A percentile compares a stretch with the other conserved stretches of the same genome.
Conservation (phyloP, 768 basidiomycete genomes). For the Lepiota subincarnata region DNA sequence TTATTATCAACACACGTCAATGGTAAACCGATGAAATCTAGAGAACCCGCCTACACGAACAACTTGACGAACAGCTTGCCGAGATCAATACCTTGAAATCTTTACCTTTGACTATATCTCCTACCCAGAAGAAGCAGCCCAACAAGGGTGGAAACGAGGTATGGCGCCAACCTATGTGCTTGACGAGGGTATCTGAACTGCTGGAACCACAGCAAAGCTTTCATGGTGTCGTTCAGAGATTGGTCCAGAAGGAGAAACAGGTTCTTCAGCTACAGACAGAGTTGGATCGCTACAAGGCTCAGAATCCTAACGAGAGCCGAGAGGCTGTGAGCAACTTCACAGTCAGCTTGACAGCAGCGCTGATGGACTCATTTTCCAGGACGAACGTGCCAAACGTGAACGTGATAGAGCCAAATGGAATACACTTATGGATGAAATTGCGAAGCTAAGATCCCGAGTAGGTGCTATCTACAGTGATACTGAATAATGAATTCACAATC, state of each 20-base stretch:
- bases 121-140: constrained; percentile 32
- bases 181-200: neutral
- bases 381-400: constrained; percentile 71
- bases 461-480: constrained; percentile 13
- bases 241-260: constrained; percentile 84
- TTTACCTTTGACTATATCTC: constrained; percentile 34
- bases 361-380: constrained; percentile 33
- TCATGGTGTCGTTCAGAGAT: constrained; percentile 71
- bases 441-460: constrained; percentile 67
- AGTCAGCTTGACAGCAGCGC: neutral
- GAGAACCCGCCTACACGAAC: constrained; percentile 47
- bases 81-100: constrained; percentile 65
- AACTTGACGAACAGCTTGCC: constrained; percentile 59
- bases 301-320: constrained; percentile 50
- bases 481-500: neutral
- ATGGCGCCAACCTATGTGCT: constrained; percentile 12
- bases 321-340: constrained; percentile 50
- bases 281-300: constrained; percentile 56
- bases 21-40: constrained; percentile 20
- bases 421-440: constrained; percentile 68
- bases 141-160: constrained; percentile 59
- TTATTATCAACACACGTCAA: neutral
- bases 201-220: constrained; percentile 41
- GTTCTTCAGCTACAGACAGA: constrained; percentile 71
- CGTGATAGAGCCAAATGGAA: constrained; percentile 74